Evolutionary conservation across 345 rosid species (phyloP), one percentile per base, ranked within the genome.

Genomic region (Hibiscus tridactylites): DNA sequence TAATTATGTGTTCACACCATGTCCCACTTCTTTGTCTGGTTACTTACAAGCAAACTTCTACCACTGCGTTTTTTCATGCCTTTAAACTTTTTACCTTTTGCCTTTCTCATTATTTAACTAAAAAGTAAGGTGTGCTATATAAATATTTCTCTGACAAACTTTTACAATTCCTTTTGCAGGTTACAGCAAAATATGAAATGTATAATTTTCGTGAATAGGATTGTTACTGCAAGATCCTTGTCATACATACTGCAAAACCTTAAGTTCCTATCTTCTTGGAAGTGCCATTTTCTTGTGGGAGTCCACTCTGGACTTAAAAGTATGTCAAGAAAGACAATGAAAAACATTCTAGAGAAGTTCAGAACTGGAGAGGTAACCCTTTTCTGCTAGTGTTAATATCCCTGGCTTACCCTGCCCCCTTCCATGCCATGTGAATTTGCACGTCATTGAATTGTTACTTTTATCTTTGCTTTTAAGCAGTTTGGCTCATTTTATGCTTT

Each of bases 141-240:
- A 49, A 1, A 53, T 29, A 47, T 49, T 49, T 56, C 68, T 70
- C 77, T 79, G 66, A 75, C 8, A 70, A 69, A 72, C 47, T 28
- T 70, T 54, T 16, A 11, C 52, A 73, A 75, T 72, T 66, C 61
- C 10, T 52, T 72, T 83, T 84, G 62, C 96, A 93, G 97, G 88
- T 77, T 85, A 65, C 96, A 83, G 74, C 88, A 87, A 68, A 76
- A 90, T 75, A 84, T 85, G 88, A 93, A 93, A 80, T 87, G 96
- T 78, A 88, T 93, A 85, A 76, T 91, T 73, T 93, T 93, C 81
- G 98, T 93, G 73, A 90, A 88, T 80, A 91, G 98, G 85, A 88
- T 93, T 73, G 81, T 90, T 66, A 88, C 83, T 74, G 98, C 98
- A 11, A 88, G 92, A 81, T 79, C 91, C 61, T 77, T 93, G 80